A percentile compares a stretch with the other conserved stretches of the same genome.
phyloP scores from a whole-genome alignment of 345 rosid genomes.

The Lagerstroemia speciosa region DNA sequence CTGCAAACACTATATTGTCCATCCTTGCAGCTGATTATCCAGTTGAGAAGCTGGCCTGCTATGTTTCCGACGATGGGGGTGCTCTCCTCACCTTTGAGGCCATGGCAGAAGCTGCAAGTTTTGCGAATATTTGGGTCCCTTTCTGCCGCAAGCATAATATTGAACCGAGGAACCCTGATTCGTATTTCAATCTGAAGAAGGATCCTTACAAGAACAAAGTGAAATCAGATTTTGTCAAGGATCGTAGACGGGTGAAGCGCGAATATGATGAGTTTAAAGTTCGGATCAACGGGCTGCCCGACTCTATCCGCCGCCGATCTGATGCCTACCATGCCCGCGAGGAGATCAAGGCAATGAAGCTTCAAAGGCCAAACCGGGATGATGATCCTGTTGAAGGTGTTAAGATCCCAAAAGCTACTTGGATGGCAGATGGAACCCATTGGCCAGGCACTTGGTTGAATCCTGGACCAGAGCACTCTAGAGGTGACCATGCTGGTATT shows the following conservation, averaged over 20 bases:
- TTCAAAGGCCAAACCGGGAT: constrained; percentile 66
- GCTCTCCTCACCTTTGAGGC: constrained; percentile 97
- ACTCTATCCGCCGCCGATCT: constrained; percentile 87
- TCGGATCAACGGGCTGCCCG: constrained; percentile 81
- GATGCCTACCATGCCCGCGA: constrained; percentile 96
- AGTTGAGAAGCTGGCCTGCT: constrained; percentile 92
- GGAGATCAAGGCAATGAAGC: constrained; percentile 93
- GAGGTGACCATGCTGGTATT: constrained; percentile 88
- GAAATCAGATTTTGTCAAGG: constrained; percentile 78
- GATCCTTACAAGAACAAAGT: constrained; percentile 98
- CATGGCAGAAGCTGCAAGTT: constrained; percentile 99
- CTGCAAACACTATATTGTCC: constrained; percentile 90
- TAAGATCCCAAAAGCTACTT: constrained; percentile 90
- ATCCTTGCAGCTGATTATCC: constrained; percentile 92
- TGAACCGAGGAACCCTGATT: constrained; percentile 95
- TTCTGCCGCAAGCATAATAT: constrained; percentile 88
- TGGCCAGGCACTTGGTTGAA: constrained; percentile 98
- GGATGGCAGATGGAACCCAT: constrained; percentile 99
- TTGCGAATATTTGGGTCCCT: constrained; percentile 89
- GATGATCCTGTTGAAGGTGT: constrained; percentile 62
- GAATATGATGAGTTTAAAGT: constrained; percentile 99
- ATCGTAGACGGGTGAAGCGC: constrained; percentile 84
- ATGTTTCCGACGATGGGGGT: constrained; percentile 98
- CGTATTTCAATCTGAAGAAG: constrained; percentile 81
- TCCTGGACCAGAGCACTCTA: constrained; percentile 60